Base-by-base conservation (phyloP, 2,329 filamentous ascomycete species). In the Phialophora verrucosa region DNA sequence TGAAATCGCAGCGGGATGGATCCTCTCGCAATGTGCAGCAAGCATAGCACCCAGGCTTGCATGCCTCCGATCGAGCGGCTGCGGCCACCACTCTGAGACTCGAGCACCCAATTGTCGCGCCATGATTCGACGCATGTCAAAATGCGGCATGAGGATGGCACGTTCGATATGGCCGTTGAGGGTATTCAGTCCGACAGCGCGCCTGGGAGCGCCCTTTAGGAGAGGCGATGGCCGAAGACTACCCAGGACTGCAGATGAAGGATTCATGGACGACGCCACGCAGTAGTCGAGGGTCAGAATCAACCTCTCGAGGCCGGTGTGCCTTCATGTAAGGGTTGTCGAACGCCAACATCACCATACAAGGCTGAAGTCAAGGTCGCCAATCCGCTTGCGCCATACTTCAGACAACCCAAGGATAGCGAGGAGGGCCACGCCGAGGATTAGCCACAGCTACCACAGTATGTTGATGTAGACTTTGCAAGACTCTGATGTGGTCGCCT, bases 281-380 rank as follows among this genome's bases (percentile, higher is more conserved):
- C 49, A 44, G 8, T 38, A 23, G 49, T 38, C 47, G 31, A 61
- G 59, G 59, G 59, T 61, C 59, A 61, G 49, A 61, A 42, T 61
- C 59, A 53, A 54, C 59, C 59, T 61, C 49, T 61, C 20, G 59
- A 54, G 59, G 35, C 47, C 20, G 47, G 29, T 27, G 8, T 38
- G n/a, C 6, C 20, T 4, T 44, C 59, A 29, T 27, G 27, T 23
- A 38, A 29, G 38, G 25, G n/a, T 31, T 14, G 35, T 17, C 31
- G 47, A 51, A 14, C 27, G 44, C 47, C 55, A 58, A 27, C 49
- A 53, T 12, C 7, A 42, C 12, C 31, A 42, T 31, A 44, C 59
- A 54, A 61, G 59, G 59, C 59, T 61, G 59, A 59, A 29, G 44
- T 53, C 11, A n/a, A n/a, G 4, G n/a, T 53, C 23, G 27, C 49